These are phyloP conservation scores for Cladophialophora exuberans DNA, from an alignment of 2,329 filamentous ascomycete genomes.

Conservation along the genomic window DNA sequence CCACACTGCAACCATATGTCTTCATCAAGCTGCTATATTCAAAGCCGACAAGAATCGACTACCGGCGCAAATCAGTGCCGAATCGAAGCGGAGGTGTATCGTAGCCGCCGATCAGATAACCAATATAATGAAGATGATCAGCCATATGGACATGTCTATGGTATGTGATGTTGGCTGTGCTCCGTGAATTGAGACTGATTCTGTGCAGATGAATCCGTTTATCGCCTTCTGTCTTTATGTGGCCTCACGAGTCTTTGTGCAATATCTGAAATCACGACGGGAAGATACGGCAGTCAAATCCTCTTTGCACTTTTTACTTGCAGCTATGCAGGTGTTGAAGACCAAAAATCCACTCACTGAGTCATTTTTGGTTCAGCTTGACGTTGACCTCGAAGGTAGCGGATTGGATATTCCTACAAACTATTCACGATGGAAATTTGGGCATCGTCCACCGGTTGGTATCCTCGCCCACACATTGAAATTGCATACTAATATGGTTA, in stretches of 20 bases:
- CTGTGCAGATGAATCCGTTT: slow-evolving; percentile 83
- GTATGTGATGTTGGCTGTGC: slow-evolving; percentile 59
- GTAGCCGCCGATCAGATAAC: slow-evolving; percentile 92
- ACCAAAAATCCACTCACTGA: slow-evolving; percentile 87
- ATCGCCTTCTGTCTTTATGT: slow-evolving; percentile 95
- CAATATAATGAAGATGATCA: slow-evolving; percentile 92
- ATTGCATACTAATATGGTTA: slow-evolving; percentile 9
- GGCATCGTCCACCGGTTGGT: slow-evolving; percentile 26
- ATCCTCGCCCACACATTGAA: not conserved
- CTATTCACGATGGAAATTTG: slow-evolving; percentile 28
- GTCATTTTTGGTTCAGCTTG: slow-evolving; percentile 90
- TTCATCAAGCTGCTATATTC: slow-evolving; percentile 98
- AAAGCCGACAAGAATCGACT: slow-evolving; percentile 90
- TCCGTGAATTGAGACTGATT: not conserved
- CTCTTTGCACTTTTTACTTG: slow-evolving; percentile 85
- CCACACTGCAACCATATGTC: slow-evolving; percentile 91
- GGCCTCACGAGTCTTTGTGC: slow-evolving; percentile 91
- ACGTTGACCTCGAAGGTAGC: slow-evolving; percentile 78
- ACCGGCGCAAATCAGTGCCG: slow-evolving; percentile 74
- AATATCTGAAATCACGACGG: slow-evolving; percentile 92
- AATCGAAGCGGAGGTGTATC: slow-evolving; percentile 91
- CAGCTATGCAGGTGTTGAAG: slow-evolving; percentile 88
- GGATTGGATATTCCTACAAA: slow-evolving; percentile 37
- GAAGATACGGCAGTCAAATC: slow-evolving; percentile 77
- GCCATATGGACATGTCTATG: slow-evolving; percentile 79